Conservation (phyloP, 2,329 filamentous ascomycete genomes). For the Chaetomiaceae sp. region DNA sequence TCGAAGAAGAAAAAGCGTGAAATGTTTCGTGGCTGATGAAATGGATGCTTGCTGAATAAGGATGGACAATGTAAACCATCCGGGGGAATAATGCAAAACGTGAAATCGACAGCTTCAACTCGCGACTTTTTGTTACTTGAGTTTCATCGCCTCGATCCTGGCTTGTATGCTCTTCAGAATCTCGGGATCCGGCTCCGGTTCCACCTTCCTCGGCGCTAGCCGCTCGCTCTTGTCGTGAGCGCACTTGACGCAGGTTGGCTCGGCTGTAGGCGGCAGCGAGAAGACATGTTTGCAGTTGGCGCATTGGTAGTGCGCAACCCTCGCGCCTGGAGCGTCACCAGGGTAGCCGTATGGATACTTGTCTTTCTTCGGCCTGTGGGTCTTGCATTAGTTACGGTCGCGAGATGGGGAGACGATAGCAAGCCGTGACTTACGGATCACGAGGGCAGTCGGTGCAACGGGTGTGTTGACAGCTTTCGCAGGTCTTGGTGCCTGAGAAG, state of each 20-base stretch:
- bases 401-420: not conserved
- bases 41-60: constrained; percentile 9
- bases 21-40: constrained; percentile 9
- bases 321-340: constrained; percentile 53
- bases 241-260: constrained; percentile 53
- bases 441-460: constrained; percentile 77
- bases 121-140: constrained; percentile 21
- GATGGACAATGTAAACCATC: constrained; percentile 6
- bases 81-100: constrained; percentile 4
- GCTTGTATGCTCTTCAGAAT: constrained; percentile 52
- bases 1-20: not conserved
- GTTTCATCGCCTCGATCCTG: constrained; percentile 42
- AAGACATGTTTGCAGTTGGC: constrained; percentile 57
- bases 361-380: constrained; percentile 53
- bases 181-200: constrained; percentile 56
- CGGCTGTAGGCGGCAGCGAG: constrained; percentile 43
- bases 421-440: constrained; percentile 57
- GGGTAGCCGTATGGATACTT: constrained; percentile 67
- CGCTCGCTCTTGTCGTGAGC: constrained; percentile 55
- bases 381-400: constrained; percentile 11
- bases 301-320: constrained; percentile 52
- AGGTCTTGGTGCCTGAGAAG: constrained; percentile 58
- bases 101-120: constrained; percentile 1
- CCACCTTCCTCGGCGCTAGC: constrained; percentile 52
- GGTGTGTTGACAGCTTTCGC: constrained; percentile 61